phyloP scores from a whole-genome alignment of 1,139 yeast genomes.

The Suhomyces bokatorum region DNA sequence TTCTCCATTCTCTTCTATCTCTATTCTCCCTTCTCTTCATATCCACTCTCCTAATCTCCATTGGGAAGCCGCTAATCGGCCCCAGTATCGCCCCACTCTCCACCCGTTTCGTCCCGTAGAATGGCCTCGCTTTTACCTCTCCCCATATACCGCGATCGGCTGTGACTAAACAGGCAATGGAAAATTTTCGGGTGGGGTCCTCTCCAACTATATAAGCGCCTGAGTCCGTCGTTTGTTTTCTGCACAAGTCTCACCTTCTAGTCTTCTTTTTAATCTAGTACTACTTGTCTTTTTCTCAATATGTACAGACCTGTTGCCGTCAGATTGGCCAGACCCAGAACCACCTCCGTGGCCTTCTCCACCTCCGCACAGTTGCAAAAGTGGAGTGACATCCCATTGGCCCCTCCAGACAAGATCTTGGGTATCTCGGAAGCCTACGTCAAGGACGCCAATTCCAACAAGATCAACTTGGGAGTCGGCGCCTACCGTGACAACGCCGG shows the following conservation, averaged over 20 bases:
- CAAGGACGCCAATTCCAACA: constrained; percentile 41
- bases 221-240: background rate
- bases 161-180: constrained; percentile 3
- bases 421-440: constrained; percentile 60
- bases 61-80: background rate
- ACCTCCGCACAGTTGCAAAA: constrained; percentile 22
- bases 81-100: background rate
- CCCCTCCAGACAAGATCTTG: constrained; percentile 74
- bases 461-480: constrained; percentile 53
- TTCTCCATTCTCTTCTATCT: too few relatives aligned
- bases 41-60: too few relatives aligned
- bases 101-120: background rate
- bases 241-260: background rate
- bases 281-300: background rate
- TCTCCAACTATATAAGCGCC: constrained; percentile 2
- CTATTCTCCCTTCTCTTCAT: too few relatives aligned
- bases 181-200: constrained; percentile 13
- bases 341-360: constrained; percentile 18
- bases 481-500: constrained; percentile 52
- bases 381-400: constrained; percentile 54
- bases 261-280: too few relatives aligned
- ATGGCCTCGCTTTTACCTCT: constrained; percentile 3
- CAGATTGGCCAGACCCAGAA: constrained; percentile 11
- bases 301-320: constrained; percentile 11
- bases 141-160: background rate